phyloP scores from a whole-genome alignment of 768 basidiomycete genomes.

The Phaffia australis region DNA sequence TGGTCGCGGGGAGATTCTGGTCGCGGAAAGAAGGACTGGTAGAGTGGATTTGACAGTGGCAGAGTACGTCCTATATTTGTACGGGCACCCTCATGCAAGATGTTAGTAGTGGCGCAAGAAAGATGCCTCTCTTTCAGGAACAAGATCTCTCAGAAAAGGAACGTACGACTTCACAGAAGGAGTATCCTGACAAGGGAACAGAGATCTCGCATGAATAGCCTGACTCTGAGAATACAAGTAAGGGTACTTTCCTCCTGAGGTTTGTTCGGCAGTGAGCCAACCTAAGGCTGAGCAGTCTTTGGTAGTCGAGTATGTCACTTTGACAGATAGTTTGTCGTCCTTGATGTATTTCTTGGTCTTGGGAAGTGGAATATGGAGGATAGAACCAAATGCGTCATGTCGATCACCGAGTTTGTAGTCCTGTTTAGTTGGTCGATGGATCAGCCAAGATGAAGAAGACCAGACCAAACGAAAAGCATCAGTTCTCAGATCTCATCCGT shows the following conservation, averaged over 20 bases:
- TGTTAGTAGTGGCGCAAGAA: not conserved
- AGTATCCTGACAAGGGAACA: slow-evolving; percentile 75
- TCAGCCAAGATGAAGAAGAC: not conserved
- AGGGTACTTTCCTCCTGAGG: slow-evolving; percentile 70
- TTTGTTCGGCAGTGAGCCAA: slow-evolving; percentile 78
- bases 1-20: slow-evolving; percentile 62
- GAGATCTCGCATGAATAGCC: slow-evolving; percentile 72
- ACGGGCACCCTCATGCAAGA: not conserved
- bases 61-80: slow-evolving; percentile 52
- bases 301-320: slow-evolving; percentile 62
- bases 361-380: slow-evolving; percentile 54
- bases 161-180: slow-evolving; percentile 63
- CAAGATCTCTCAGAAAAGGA: slow-evolving; percentile 39
- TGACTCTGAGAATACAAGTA: slow-evolving; percentile 90
- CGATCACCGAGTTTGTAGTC: slow-evolving; percentile 50
- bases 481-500: slow-evolving; percentile 20
- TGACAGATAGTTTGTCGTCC: slow-evolving; percentile 44
- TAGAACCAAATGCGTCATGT: slow-evolving; percentile 65
- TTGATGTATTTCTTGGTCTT: slow-evolving; percentile 34
- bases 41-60: slow-evolving; percentile 66
- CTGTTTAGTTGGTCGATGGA: not conserved
- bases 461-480: slow-evolving; percentile 27
- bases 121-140: not conserved
- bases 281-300: slow-evolving; percentile 64
- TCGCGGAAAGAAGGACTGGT: slow-evolving; percentile 75